Evolutionary conservation across 352 stramenopile genomes (phyloP).

Genomic region (Phytophthora sp.): DNA sequence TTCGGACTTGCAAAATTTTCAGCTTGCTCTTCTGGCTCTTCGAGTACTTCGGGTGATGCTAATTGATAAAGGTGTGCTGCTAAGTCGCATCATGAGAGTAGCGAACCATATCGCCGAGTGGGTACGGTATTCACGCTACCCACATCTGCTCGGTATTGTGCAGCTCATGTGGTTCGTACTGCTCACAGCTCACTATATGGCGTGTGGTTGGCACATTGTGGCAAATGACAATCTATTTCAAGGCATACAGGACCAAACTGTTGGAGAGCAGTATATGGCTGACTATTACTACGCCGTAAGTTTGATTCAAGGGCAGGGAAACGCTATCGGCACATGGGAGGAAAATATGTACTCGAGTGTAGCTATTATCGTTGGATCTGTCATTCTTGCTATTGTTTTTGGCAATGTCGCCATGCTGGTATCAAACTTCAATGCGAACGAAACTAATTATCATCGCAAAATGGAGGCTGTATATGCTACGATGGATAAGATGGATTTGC

Average conservation of each 20-base stretch:
- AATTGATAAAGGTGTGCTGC: slow-evolving; percentile 12
- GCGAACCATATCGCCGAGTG: slow-evolving; percentile 23
- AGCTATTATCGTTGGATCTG: slow-evolving; percentile 46
- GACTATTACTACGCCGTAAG: slow-evolving; percentile 39
- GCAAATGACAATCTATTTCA: not conserved
- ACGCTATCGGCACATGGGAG: not conserved
- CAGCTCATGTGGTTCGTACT: slow-evolving; percentile 43
- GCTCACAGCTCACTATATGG: slow-evolving; percentile 50
- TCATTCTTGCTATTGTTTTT: slow-evolving; percentile 63
- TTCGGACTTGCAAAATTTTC: not conserved
- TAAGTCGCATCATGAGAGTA: slow-evolving; percentile 26
- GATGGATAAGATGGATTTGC: slow-evolving; percentile 59
- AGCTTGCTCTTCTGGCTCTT: slow-evolving; percentile 23
- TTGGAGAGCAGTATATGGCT: slow-evolving; percentile 37
- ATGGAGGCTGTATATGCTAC: slow-evolving; percentile 60
- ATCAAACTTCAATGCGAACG: slow-evolving; percentile 54
- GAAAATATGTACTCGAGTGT: slow-evolving; percentile 46
- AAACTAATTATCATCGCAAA: slow-evolving; percentile 60
- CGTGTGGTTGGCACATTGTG: slow-evolving; percentile 49
- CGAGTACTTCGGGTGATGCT: slow-evolving; percentile 8
- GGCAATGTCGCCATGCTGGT: slow-evolving; percentile 63
- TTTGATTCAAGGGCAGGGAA: slow-evolving; percentile 59
- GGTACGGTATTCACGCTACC: slow-evolving; percentile 36
- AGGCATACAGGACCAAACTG: not conserved
- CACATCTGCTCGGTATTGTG: slow-evolving; percentile 36